Conservation (phyloP, 2,329 filamentous ascomycete genomes). For the Hymenoscyphus salicellus region DNA sequence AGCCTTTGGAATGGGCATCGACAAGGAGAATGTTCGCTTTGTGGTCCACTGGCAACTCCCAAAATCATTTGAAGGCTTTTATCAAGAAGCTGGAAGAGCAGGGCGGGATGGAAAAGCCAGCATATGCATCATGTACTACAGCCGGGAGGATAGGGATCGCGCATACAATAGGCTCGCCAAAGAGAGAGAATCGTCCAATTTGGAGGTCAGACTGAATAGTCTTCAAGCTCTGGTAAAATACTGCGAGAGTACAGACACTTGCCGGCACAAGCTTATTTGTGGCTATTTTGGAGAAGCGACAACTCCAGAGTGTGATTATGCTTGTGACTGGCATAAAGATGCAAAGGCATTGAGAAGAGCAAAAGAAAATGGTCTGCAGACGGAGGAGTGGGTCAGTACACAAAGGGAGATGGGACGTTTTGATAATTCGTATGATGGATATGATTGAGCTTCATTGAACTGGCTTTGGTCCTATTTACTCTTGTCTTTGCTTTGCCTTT, state of each 20-base stretch:
- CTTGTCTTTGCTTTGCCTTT: not conserved
- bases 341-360: slow-evolving; percentile 53
- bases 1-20: slow-evolving; percentile 96
- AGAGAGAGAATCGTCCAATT: slow-evolving; percentile 44
- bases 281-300: slow-evolving; percentile 71
- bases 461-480: not conserved
- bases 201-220: slow-evolving; percentile 57
- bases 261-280: slow-evolving; percentile 73
- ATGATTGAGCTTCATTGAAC: slow-evolving; percentile 26
- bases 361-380: slow-evolving; percentile 54
- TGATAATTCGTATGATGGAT: slow-evolving; percentile 53
- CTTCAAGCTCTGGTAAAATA: slow-evolving; percentile 70
- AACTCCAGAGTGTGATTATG: slow-evolving; percentile 63
- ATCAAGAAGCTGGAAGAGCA: slow-evolving; percentile 90
- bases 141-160: slow-evolving; percentile 78
- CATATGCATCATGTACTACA: slow-evolving; percentile 88
- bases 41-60: slow-evolving; percentile 93
- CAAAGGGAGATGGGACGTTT: slow-evolving; percentile 59
- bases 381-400: slow-evolving; percentile 62
- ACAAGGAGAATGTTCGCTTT: slow-evolving; percentile 91
- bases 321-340: slow-evolving; percentile 78
- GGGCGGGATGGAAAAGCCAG: slow-evolving; percentile 86
- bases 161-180: slow-evolving; percentile 55
- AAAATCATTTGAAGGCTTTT: slow-evolving; percentile 93
- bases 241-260: slow-evolving; percentile 72